phyloP scores from a whole-genome alignment of 805 yeast genomes.

The Sungouiella blattae region DNA sequence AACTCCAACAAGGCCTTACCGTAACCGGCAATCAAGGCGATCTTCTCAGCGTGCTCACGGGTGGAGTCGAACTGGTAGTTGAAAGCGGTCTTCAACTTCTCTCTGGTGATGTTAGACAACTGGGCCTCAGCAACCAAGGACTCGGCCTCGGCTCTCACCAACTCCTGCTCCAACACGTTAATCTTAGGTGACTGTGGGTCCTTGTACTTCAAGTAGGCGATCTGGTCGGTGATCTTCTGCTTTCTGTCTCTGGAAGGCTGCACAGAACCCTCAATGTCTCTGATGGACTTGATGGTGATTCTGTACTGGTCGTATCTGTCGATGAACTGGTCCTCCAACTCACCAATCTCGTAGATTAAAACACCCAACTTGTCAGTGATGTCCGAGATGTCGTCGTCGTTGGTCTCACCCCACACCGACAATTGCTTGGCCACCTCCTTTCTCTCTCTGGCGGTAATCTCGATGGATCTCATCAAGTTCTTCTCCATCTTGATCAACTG shows the following conservation, averaged over 20 bases:
- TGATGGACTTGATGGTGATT: slow-evolving; percentile 72
- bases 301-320: slow-evolving; percentile 85
- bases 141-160: slow-evolving; percentile 90
- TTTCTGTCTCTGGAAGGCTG: slow-evolving; percentile 87
- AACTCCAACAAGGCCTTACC: slow-evolving; percentile 83
- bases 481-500: slow-evolving; percentile 78
- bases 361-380: slow-evolving; percentile 87
- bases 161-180: slow-evolving; percentile 78
- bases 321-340: slow-evolving; percentile 81
- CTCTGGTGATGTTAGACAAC: slow-evolving; percentile 83
- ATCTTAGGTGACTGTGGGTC: slow-evolving; percentile 84
- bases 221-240: slow-evolving; percentile 79
- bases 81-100: slow-evolving; percentile 80
- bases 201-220: slow-evolving; percentile 79
- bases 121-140: slow-evolving; percentile 90
- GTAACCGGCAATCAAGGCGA: slow-evolving; percentile 83
- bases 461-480: slow-evolving; percentile 75
- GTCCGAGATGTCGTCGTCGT: slow-evolving; percentile 82
- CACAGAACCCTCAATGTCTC: slow-evolving; percentile 84
- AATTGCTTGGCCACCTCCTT: slow-evolving; percentile 79
- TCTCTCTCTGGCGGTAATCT: slow-evolving; percentile 72
- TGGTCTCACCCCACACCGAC: slow-evolving; percentile 82
- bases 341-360: slow-evolving; percentile 77
- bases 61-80: slow-evolving; percentile 81
- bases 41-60: slow-evolving; percentile 81